Base-by-base conservation (phyloP, 2,329 filamentous ascomycete genomes). In the Cercospora brassicicola region DNA sequence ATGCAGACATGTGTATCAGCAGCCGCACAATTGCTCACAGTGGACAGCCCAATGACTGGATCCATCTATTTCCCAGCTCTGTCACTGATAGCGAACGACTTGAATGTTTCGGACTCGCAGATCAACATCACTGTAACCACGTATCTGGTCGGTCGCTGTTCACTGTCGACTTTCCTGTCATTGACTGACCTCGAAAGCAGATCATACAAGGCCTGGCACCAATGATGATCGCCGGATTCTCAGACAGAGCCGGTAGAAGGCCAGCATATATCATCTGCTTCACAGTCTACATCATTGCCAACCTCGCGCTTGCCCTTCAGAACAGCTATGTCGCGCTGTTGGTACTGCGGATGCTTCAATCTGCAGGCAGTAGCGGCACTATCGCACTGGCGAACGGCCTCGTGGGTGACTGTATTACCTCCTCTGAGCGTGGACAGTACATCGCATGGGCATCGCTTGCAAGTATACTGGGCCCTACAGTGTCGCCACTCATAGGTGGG, bases 381-480 rank as follows among this genome's bases (percentile, higher is more conserved):
- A 82, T 93, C n/a, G 89, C 91, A 0, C 82, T 95, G 0, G 88
- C 87, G 0, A 90, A 86, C 69, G 91, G 88, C 1, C 87, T 93
- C 1, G 86, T 94, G 13, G 89, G 90, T 0, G 92, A 95, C 73
- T 84, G 93, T 4, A 85, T 89, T 0, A 88, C 89, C 0, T 88
- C 86, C 56, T 84, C 86, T 0, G 90, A 94, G 77, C 83, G 92
- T 72, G 92, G 91, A 2, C 86, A 85, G 65, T 94, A 91, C 75
- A 89, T 94, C 81, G 90, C 87, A 61, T 85, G 89, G 68, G 86
- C 89, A n/a, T 85, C 84, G 33, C 83, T 83, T 3, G 88, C 86
- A 15, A 81, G 86, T 64, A 87, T 89, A 45, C 61, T 83, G 11
- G 82, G 79, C 0, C 81, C 81, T 0, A 76, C 82, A 3, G 74